phyloP scores from a whole-genome alignment of 2,329 filamentous ascomycete species.

The Fusarium sp. region DNA sequence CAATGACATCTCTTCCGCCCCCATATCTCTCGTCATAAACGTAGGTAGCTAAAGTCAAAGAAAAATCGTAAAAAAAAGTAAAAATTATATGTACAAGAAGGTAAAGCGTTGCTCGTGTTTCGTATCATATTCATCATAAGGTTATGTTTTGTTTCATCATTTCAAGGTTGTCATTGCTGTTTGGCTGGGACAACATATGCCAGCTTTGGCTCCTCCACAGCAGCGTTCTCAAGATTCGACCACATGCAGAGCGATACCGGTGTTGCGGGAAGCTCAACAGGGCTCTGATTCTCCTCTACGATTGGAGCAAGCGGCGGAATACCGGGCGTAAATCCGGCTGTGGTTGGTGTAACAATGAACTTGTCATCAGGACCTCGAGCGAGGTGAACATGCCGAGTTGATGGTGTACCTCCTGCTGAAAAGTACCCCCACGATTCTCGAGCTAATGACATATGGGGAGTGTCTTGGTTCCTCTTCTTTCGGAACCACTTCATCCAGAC shows the following conservation, averaged over 20 bases:
- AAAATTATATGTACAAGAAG: constrained; percentile 10
- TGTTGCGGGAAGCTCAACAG: constrained; percentile 43
- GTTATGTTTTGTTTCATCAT: neutral
- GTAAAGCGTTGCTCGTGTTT: constrained; percentile 23
- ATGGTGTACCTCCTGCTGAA: constrained; percentile 24
- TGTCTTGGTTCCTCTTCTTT: constrained; percentile 23
- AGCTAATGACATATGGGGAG: neutral
- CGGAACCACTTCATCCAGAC: constrained; percentile 44
- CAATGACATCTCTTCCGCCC: neutral
- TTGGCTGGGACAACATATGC: constrained; percentile 42
- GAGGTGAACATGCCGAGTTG: constrained; percentile 33
- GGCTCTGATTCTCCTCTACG: constrained; percentile 16
- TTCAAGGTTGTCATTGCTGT: neutral
- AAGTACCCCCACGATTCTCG: constrained; percentile 39
- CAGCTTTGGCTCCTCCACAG: constrained; percentile 42
- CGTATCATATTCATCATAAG: constrained; percentile 29
- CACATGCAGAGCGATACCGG: constrained; percentile 46
- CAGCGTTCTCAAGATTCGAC: constrained; percentile 41
- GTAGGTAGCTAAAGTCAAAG: too few relatives aligned
- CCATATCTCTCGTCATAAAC: neutral
- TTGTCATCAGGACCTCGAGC: constrained; percentile 42
- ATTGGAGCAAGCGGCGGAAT: constrained; percentile 7
- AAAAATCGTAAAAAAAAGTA: neutral
- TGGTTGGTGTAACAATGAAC: constrained; percentile 41
- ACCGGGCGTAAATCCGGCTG: constrained; percentile 34